These are phyloP conservation scores for Taphrina pruni DNA, from an alignment of 1,139 yeast genomes.

Conservation along the genomic window DNA sequence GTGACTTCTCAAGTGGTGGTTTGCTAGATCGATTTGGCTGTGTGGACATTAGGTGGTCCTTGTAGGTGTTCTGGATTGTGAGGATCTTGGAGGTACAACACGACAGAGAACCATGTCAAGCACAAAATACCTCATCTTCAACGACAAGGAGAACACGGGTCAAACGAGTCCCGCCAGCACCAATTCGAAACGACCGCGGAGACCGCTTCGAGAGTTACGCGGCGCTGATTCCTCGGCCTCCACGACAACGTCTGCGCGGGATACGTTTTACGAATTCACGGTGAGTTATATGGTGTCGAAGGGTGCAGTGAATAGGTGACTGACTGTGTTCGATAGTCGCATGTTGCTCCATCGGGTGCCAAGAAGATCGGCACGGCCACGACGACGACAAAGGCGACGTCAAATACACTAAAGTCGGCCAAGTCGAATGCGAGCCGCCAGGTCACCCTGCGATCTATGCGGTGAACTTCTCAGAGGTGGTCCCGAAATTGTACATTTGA, in stretches of 20 bases:
- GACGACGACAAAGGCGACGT: not conserved
- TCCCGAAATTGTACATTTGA: not conserved
- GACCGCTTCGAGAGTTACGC: constrained; percentile 34
- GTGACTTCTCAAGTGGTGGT: too few species aligned
- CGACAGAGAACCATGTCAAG: constrained; percentile 1
- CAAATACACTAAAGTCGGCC: not conserved
- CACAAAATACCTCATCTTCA: constrained; percentile 20
- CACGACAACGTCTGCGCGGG: not conserved
- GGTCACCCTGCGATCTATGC: constrained; percentile 31
- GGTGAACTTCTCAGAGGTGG: not conserved
- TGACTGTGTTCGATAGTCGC: constrained; percentile 9
- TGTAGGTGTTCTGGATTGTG: not conserved
- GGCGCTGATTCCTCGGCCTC: constrained; percentile 9
- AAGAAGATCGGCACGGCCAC: not conserved
- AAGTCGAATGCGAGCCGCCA: not conserved
- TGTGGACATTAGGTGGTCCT: not conserved
- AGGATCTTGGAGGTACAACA: not conserved
- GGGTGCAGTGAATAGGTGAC: not conserved
- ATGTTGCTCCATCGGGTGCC: constrained; percentile 13
- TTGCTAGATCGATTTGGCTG: not conserved
- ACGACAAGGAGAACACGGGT: constrained; percentile 34
- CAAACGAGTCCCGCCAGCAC: constrained; percentile 6
- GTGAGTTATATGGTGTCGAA: not conserved
- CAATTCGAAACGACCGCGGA: constrained; percentile 11
- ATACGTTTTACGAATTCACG: constrained; percentile 25